Evolutionary conservation across 164 flowering plant species (phyloP), one percentile per base, ranked within the genome.

Genomic region (Magnolia kwangsiensis): DNA sequence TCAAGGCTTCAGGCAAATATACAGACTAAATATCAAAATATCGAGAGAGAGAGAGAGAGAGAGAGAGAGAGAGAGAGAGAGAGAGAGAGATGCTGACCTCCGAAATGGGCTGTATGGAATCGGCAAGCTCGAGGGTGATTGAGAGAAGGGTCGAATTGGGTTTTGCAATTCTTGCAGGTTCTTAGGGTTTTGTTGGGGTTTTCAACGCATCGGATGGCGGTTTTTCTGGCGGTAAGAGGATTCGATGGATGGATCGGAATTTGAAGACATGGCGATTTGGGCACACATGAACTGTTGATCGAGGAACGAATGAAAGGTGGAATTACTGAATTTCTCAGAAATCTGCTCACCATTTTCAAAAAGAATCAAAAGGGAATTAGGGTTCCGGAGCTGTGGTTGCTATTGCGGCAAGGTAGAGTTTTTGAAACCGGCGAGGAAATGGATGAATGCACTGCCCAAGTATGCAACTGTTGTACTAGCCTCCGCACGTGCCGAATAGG

Each of bases 141-240:
- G 77, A 89, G 90, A 23, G 79, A 77, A 37, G 93, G 98, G 61
- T 96, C 96, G 89, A 89, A 96, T 65, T 92, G 98, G 76, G 89
- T 81, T 79, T 93, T 96, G 87, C 99, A 96, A 75, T 88, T 89
- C 90, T 86, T 93, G 89, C 99, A 95, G 19, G 99, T 95, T 78
- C 81, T 81, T 9, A 86, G 82, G 55, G 67, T 78, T 24, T 72
- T 31, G 65, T 58, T 76, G 19, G 83, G 75, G 51, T 76, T 81
- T 7, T 69, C 77, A 0, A 80, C 80, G 75, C 89, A 90, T 24
- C 80, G 84, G 50, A 87, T 75, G 51, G 81, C 31, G 63, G 74
- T 71, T 49, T 65, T 75, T 72, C 58, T 73, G 55, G 29, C 19
- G 29, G 49, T 24, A 51, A 64, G 14, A 1, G 29, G n/a, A 13